Evolutionary conservation across 2,329 filamentous ascomycete species (phyloP).

Genomic region (Epichloe scottii): DNA sequence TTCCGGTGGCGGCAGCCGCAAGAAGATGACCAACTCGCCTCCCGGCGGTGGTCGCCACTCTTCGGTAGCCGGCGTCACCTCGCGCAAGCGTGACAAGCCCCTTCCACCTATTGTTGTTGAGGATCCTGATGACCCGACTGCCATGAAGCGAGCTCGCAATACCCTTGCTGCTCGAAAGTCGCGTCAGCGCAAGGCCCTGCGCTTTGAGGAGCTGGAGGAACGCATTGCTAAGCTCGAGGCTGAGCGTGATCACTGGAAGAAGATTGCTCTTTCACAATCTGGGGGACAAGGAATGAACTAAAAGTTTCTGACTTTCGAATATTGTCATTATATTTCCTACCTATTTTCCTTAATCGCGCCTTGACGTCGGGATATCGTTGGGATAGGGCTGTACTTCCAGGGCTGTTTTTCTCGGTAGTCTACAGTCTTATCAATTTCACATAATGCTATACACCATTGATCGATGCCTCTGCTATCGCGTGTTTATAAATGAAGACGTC

Average conservation of each 20-base stretch:
- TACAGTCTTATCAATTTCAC: not conserved
- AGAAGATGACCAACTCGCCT: constrained; percentile 35
- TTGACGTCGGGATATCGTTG: not conserved
- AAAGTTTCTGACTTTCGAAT: not conserved
- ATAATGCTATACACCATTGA: not conserved
- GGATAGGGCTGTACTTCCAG: not conserved
- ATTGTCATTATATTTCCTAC: not conserved
- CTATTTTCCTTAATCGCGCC: not conserved
- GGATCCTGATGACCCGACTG: constrained; percentile 61
- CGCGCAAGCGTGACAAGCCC: constrained; percentile 69
- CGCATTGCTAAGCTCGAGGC: constrained; percentile 57
- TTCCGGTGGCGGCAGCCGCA: constrained; percentile 26
- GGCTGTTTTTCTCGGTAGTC: not conserved
- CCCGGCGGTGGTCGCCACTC: constrained; percentile 46
- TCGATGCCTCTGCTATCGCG: too few relatives aligned
- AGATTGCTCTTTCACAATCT: constrained; percentile 32
- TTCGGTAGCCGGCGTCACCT: constrained; percentile 54
- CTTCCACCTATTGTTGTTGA: constrained; percentile 66
- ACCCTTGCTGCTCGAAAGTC: constrained; percentile 90
- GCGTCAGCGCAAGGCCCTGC: constrained; percentile 70
- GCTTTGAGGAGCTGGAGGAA: constrained; percentile 61
- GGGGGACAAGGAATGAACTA: not conserved
- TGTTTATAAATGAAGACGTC: too few relatives aligned
- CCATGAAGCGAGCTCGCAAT: constrained; percentile 87
- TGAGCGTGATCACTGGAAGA: constrained; percentile 55